phyloP scores from a whole-genome alignment of 2,329 filamentous ascomycete species.

The Colletotrichum caudatum region DNA sequence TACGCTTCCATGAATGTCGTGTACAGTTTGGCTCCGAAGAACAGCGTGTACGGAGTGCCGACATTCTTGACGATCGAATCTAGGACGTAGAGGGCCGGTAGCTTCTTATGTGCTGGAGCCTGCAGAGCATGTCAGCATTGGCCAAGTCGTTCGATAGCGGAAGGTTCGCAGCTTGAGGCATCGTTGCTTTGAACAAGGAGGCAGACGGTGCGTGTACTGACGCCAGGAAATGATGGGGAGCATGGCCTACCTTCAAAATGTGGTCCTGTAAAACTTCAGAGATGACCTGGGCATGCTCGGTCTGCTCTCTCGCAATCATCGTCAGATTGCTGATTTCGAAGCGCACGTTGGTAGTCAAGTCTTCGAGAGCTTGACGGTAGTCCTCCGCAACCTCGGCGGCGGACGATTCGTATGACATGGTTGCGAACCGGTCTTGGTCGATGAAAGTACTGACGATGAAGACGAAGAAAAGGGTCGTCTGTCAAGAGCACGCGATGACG shows the following conservation, averaged over 20 bases:
- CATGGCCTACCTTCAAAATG: conserved; percentile 85
- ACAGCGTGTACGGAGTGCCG: conserved; percentile 95
- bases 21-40: conserved; percentile 91
- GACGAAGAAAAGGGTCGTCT: conserved; percentile 11
- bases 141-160: background rate
- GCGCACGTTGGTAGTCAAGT: conserved; percentile 89
- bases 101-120: conserved; percentile 88
- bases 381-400: conserved; percentile 92
- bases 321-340: conserved; percentile 98
- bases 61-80: conserved; percentile 99
- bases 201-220: conserved; percentile 1
- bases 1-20: conserved; percentile 98
- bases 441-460: conserved; percentile 13
- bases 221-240: background rate
- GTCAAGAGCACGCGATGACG: conserved; percentile 41
- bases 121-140: conserved; percentile 61
- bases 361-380: conserved; percentile 92
- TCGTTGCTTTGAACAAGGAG: background rate
- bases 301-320: conserved; percentile 97
- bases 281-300: conserved; percentile 93
- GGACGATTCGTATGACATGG: conserved; percentile 64
- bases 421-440: conserved; percentile 32
- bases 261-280: conserved; percentile 91
- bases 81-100: conserved; percentile 96
- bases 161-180: background rate